Conservation (phyloP, 2,329 filamentous ascomycete genomes). For the Penicillium palitans region DNA sequence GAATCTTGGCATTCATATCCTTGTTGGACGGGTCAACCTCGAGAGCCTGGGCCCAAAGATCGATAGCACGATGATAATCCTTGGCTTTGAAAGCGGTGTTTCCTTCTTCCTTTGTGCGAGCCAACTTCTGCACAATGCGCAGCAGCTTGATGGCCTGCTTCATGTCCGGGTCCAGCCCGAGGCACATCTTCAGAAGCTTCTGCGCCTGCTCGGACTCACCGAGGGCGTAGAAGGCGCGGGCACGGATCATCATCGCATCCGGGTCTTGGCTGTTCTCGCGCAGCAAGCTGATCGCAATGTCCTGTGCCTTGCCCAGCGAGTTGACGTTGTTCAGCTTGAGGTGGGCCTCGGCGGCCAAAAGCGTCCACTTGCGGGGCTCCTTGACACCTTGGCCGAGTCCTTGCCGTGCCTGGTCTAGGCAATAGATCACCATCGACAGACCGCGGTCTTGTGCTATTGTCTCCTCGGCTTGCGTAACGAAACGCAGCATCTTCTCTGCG, state of each 20-base stretch:
- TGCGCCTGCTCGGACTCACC: constrained; percentile 95
- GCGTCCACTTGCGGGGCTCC: constrained; percentile 87
- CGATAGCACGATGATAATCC: constrained; percentile 75
- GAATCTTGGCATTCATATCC: constrained; percentile 89
- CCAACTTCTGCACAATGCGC: constrained; percentile 84
- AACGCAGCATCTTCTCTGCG: constrained; percentile 81
- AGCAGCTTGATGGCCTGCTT: constrained; percentile 85
- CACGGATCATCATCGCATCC: constrained; percentile 86
- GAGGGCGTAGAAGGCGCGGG: constrained; percentile 81
- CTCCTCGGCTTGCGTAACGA: constrained; percentile 77
- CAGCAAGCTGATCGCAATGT: constrained; percentile 83
- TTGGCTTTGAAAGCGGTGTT: constrained; percentile 87
- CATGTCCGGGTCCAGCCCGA: constrained; percentile 89
- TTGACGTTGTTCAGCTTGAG: constrained; percentile 90
- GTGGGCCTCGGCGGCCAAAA: constrained; percentile 89
- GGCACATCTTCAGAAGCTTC: constrained; percentile 85
- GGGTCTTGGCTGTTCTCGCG: constrained; percentile 87
- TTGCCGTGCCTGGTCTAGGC: constrained; percentile 85
- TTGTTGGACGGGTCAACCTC: constrained; percentile 85
- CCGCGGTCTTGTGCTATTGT: constrained; percentile 72
- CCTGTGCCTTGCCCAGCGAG: constrained; percentile 85
- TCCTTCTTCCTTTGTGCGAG: constrained; percentile 90
- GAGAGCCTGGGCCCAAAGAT: constrained; percentile 80
- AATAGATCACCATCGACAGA: constrained; percentile 88
- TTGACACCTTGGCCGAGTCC: constrained; percentile 71